Percentiles rank a stretch among this genome's conserved stretches.
These are phyloP conservation scores for Beta corolliflora DNA, from an alignment of 179 eudicot species.

Conservation along the genomic window DNA sequence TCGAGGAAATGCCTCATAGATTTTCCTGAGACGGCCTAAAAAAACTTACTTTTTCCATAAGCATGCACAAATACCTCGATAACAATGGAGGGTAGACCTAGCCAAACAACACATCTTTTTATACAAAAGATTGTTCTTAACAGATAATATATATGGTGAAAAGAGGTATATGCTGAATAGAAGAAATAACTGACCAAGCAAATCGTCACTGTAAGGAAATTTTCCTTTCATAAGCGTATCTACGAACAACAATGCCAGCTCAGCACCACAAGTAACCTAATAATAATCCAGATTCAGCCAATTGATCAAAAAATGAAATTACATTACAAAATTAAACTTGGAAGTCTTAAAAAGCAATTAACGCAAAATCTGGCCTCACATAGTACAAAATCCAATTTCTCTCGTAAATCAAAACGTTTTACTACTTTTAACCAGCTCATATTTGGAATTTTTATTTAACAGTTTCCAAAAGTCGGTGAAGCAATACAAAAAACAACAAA, in stretches of 20 bases:
- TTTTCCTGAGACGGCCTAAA: constrained; percentile 78
- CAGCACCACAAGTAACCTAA: constrained; percentile 94
- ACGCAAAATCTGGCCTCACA: not conserved
- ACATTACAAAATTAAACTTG: not conserved
- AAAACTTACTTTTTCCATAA: constrained; percentile 34
- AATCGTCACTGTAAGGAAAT: constrained; percentile 51
- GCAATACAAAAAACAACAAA: not conserved
- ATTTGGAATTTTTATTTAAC: not conserved
- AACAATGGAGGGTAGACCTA: not conserved
- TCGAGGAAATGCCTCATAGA: constrained; percentile 75
- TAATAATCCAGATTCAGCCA: constrained; percentile 17
- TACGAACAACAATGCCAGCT: constrained; percentile 78
- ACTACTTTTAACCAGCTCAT: not conserved
- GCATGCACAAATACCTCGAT: constrained; percentile 2
- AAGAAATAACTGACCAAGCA: constrained; percentile 63
- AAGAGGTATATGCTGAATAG: not conserved
- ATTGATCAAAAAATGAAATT: not conserved
- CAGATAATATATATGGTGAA: not conserved
- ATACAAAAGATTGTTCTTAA: too few species aligned
- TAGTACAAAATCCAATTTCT: not conserved
- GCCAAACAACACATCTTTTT: not conserved
- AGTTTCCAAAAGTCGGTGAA: not conserved
- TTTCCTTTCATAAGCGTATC: constrained; percentile 90
- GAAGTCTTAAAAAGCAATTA: not conserved
- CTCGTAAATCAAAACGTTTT: not conserved